Percentiles rank a stretch among this genome's conserved stretches.
Evolutionary conservation across 2,329 filamentous ascomycete genomes (phyloP).

Genomic region (Coniochaeta hoffmannii): DNA sequence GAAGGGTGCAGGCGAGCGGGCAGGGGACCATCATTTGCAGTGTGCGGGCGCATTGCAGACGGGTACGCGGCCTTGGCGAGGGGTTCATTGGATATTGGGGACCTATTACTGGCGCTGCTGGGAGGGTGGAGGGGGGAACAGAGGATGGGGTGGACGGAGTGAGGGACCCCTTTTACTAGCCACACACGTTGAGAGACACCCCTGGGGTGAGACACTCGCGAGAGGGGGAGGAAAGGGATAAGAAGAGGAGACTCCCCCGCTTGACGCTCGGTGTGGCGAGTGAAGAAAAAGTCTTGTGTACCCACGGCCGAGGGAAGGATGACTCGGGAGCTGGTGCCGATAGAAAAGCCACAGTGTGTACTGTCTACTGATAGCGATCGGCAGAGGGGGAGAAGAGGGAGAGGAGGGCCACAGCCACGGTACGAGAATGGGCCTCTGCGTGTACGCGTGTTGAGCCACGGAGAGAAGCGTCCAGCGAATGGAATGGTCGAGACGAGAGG

Average conservation of each 20-base stretch:
- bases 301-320: not conserved
- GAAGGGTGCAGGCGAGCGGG: not conserved
- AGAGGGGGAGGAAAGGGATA: not conserved
- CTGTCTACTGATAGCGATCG: not conserved
- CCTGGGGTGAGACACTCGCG: not conserved
- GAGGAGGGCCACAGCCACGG: not conserved
- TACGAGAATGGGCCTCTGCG: not conserved
- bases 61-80: not conserved
- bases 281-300: not conserved
- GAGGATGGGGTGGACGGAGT: not conserved
- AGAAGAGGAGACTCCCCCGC: not conserved
- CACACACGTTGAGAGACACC: not conserved
- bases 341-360: not conserved
- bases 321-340: not conserved
- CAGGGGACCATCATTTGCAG: too few relatives aligned
- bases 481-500: not conserved
- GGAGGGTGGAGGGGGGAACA: not conserved
- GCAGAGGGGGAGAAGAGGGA: not conserved
- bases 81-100: not conserved
- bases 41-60: slow-evolving; percentile 2
- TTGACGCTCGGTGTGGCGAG: not conserved
- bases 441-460: not conserved
- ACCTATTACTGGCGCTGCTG: not conserved
- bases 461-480: not conserved
- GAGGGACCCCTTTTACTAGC: not conserved